Base-by-base conservation (phyloP, 257 asterid genomes). In the Nicotiana benthamiana region DNA sequence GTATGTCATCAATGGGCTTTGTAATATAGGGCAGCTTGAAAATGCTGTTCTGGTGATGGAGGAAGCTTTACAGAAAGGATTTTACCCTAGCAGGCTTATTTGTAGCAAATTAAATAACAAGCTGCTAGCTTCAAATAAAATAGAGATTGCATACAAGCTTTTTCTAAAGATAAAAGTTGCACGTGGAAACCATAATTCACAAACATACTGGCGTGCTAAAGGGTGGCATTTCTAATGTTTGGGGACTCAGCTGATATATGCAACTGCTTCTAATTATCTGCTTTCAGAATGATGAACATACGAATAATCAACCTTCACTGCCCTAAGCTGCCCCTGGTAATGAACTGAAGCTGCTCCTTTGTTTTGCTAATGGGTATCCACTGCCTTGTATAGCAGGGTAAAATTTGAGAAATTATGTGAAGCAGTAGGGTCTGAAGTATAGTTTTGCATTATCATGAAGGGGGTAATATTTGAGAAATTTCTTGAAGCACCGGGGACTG, bases 21-120 rank as follows among this genome's bases (percentile, higher is more conserved):
- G 97, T 88, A 93, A 95, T 86, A 84, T 87, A 15, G 99, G 97
- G 75, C 90, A 82, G 86, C 96, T 93, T 78, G 97, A 89, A 80
- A 85, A 87, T 77, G 98, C 96, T 60, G 94, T 88, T 56, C 82
- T 60, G 79, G 92, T 91, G 20, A 89, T 92, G 96, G 96, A 93
- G 86, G 97, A 95, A 83, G 87, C 91, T 51, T 79, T 92, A 70
- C 67, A 63, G 24, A 91, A 80, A 80, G 98, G 98, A 4, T 85
- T 93, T 80, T 93, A 85, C 68, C 99, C 97, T 2, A 80, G 91
- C 82, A 92, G 86, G 86, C 82, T 93, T 81, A 87, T 93, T 51
- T 95, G 96, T 80, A 92, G 96, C 88, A 95, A 93, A 80, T 83
- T 95, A 75, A 92, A 85, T 75, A 93, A 93, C 83, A 93, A 88